Conservation (phyloP, 2,329 filamentous ascomycete genomes). For the Verticillium klebahnii region DNA sequence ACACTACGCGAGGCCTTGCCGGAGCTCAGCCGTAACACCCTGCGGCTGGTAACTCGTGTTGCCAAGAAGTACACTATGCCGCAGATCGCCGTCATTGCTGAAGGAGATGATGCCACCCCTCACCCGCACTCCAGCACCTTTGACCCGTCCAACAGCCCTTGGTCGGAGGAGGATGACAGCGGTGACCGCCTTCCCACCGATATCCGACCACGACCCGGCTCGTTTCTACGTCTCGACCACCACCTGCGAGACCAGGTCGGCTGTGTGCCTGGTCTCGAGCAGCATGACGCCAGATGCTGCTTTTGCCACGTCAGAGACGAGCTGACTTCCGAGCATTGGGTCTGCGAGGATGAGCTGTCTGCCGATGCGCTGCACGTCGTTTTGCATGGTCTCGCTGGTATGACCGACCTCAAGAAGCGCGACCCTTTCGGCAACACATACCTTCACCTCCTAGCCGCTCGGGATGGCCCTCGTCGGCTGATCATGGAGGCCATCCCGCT, state of each 20-base stretch:
- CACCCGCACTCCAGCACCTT: slow-evolving; percentile 12
- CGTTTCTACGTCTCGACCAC: slow-evolving; percentile 37
- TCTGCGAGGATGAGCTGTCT: slow-evolving; percentile 19
- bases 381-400: neutral
- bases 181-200: slow-evolving; percentile 3
- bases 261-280: slow-evolving; percentile 13
- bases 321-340: slow-evolving; percentile 22
- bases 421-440: slow-evolving; percentile 45
- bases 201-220: slow-evolving; percentile 38
- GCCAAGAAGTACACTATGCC: slow-evolving; percentile 34
- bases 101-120: slow-evolving; percentile 16
- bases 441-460: slow-evolving; percentile 40
- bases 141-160: slow-evolving; percentile 14
- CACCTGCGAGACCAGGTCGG: slow-evolving; percentile 8
- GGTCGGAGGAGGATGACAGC: slow-evolving; percentile 23
- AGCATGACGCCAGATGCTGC: slow-evolving; percentile 22
- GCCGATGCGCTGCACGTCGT: slow-evolving; percentile 7
- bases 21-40: slow-evolving; percentile 26
- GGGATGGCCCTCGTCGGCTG: slow-evolving; percentile 21
- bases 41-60: slow-evolving; percentile 31
- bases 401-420: slow-evolving; percentile 9
- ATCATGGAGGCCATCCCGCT: slow-evolving; percentile 21
- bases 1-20: slow-evolving; percentile 27
- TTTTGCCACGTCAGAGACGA: slow-evolving; percentile 21
- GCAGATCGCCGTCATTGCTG: slow-evolving; percentile 12